Percentiles rank a stretch among this genome's conserved stretches.
These are phyloP conservation scores for Dacryopinax spathularia DNA, from an alignment of 768 basidiomycete species.

Conservation along the genomic window DNA sequence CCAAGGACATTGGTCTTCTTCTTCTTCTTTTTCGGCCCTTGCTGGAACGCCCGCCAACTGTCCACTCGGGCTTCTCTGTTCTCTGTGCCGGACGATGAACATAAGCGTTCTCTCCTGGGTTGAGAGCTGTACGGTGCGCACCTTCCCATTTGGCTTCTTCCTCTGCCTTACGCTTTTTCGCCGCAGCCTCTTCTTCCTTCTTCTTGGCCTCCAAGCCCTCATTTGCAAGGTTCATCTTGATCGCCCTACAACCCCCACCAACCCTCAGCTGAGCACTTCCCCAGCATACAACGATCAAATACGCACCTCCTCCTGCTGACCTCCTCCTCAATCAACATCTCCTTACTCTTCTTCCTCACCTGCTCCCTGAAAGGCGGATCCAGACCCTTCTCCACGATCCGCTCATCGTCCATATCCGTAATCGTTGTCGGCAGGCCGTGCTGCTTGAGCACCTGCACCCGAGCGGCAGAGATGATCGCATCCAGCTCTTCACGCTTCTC, in stretches of 20 bases:
- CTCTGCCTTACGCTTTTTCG: slow-evolving; percentile 74
- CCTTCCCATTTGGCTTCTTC: slow-evolving; percentile 87
- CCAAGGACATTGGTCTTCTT: slow-evolving; percentile 50
- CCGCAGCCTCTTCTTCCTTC: slow-evolving; percentile 70
- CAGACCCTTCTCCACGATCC: slow-evolving; percentile 29
- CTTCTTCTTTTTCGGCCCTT: slow-evolving; percentile 32
- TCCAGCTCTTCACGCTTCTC: slow-evolving; percentile 69
- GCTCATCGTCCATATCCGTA: slow-evolving; percentile 41
- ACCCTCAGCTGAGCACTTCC: neutral
- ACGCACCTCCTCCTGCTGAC: slow-evolving; percentile 67
- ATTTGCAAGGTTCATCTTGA: slow-evolving; percentile 84
- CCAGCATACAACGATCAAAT: neutral
- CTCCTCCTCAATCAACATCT: slow-evolving; percentile 82
- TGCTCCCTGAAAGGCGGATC: slow-evolving; percentile 52
- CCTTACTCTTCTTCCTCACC: slow-evolving; percentile 59
- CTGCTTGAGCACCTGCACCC: slow-evolving; percentile 48
- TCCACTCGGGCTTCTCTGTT: slow-evolving; percentile 68
- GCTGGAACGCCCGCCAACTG: slow-evolving; percentile 66
- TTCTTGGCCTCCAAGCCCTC: slow-evolving; percentile 86
- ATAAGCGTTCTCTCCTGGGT: neutral
- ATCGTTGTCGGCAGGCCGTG: slow-evolving; percentile 48
- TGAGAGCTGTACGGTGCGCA: slow-evolving; percentile 22
- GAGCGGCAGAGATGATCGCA: slow-evolving; percentile 62
- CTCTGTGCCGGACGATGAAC: slow-evolving; percentile 29
- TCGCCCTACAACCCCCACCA: slow-evolving; percentile 38